These are phyloP conservation scores for Globisporangium sylvaticum DNA, from an alignment of 352 stramenopile species.

Conservation along the genomic window DNA sequence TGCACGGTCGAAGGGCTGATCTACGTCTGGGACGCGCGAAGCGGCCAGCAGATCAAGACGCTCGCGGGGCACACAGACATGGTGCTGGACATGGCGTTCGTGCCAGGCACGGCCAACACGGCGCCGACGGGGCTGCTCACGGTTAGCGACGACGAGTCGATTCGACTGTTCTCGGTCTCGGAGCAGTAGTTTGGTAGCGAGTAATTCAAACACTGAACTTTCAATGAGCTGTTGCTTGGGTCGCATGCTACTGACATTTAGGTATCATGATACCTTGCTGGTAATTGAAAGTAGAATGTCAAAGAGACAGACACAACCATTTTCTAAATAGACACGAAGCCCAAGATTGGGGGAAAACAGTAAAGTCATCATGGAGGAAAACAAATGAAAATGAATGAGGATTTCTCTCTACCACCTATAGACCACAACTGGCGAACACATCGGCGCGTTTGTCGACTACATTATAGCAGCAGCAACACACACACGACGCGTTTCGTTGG, in stretches of 20 bases:
- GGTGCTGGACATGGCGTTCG: conserved; percentile 88
- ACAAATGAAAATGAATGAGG: conserved; percentile 15
- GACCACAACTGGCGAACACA: background rate
- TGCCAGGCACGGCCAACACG: conserved; percentile 33
- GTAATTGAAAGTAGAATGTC: background rate
- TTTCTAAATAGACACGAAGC: background rate
- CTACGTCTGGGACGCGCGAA: conserved; percentile 91
- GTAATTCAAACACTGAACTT: background rate
- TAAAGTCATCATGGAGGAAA: background rate
- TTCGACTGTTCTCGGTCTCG: conserved; percentile 62
- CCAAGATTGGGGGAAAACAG: background rate
- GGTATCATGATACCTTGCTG: background rate
- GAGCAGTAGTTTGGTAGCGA: conserved; percentile 11
- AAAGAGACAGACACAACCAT: background rate
- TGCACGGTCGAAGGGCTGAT: conserved; percentile 86
- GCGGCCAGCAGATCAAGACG: conserved; percentile 64
- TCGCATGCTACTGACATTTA: background rate
- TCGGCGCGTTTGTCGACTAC: background rate
- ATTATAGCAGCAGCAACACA: background rate
- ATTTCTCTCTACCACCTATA: conserved; percentile 21
- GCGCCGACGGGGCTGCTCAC: conserved; percentile 64
- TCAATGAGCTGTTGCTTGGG: background rate
- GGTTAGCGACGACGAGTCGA: conserved; percentile 75
- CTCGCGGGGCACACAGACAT: conserved; percentile 90
- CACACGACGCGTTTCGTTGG: background rate